Evolutionary conservation across 2,329 filamentous ascomycete genomes (phyloP).

Genomic region (Colletotrichum incanum): DNA sequence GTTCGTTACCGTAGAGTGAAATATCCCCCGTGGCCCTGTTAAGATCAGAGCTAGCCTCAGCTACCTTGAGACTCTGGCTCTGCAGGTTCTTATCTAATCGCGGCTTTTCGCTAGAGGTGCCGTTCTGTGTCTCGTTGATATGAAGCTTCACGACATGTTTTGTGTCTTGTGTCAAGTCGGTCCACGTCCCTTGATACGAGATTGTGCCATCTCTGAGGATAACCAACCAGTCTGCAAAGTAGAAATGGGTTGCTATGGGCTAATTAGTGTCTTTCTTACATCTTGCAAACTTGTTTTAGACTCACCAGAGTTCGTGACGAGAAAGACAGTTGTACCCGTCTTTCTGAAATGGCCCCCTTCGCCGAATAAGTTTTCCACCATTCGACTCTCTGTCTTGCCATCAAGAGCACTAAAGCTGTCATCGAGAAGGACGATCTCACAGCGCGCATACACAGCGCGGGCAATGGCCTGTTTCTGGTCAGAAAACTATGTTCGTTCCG

Average conservation of each 20-base stretch:
- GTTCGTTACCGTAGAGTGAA: slow-evolving; percentile 29
- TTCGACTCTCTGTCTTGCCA: slow-evolving; percentile 34
- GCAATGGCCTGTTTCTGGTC: slow-evolving; percentile 29
- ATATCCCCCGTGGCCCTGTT: slow-evolving; percentile 27
- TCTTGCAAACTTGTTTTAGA: not conserved
- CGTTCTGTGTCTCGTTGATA: not conserved
- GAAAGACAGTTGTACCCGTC: slow-evolving; percentile 39
- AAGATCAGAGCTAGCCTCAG: slow-evolving; percentile 19
- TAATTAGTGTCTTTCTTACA: no score
- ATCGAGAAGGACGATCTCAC: slow-evolving; percentile 24
- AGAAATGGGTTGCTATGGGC: slow-evolving; percentile 9
- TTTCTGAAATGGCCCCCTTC: slow-evolving; percentile 43
- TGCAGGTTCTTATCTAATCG: slow-evolving; percentile 5
- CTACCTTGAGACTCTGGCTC: slow-evolving; percentile 22
- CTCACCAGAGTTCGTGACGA: slow-evolving; percentile 28
- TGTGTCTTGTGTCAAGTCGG: not conserved
- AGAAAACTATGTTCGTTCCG: not conserved
- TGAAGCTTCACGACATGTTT: not conserved
- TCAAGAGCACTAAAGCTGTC: slow-evolving; percentile 42
- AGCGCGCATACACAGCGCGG: slow-evolving; percentile 23
- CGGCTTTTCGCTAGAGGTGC: not conserved
- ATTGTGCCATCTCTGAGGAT: not conserved
- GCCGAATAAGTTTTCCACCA: slow-evolving; percentile 44
- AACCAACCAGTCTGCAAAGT: slow-evolving; percentile 14
- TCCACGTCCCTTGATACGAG: slow-evolving; percentile 24